Evolutionary conservation across 1,284 basidiomycete genomes (phyloP).

Genomic region (Flammula alnicola): DNA sequence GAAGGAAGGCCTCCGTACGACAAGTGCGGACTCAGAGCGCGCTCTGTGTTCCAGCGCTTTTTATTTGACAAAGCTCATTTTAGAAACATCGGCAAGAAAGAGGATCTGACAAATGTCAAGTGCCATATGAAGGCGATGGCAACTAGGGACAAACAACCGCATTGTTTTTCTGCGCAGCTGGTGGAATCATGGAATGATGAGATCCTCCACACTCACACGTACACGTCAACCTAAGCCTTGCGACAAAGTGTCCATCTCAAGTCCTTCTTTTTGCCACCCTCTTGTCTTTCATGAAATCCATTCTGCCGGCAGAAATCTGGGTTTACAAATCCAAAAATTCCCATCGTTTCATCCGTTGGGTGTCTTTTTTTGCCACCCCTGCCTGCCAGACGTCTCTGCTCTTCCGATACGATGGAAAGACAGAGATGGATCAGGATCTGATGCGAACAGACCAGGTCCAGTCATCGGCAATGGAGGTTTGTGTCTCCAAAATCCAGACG

Average conservation of each 20-base stretch:
- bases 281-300: slow-evolving; percentile 9
- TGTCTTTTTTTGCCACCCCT: not conserved
- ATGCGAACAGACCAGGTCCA: not conserved
- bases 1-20: no score
- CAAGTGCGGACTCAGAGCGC: no score
- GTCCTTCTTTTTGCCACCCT: not conserved
- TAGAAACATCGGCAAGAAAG: slow-evolving; percentile 4
- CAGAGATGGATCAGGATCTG: not conserved
- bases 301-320: slow-evolving; percentile 10
- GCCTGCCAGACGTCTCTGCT: not conserved
- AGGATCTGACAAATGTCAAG: slow-evolving; percentile 18
- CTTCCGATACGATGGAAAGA: not conserved
- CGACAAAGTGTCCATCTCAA: slow-evolving; percentile 12
- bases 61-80: not conserved
- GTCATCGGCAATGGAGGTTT: no score
- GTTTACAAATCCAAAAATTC: no score
- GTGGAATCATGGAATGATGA: slow-evolving; percentile 2
- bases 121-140: slow-evolving; percentile 8
- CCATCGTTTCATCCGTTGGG: no score
- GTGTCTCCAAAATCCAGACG: no score
- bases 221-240: slow-evolving; percentile 20
- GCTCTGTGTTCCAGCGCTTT: no score
- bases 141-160: slow-evolving; percentile 14
- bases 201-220: slow-evolving; percentile 19
- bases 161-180: not conserved